Evolutionary conservation across 371 early-diverging fungal species (phyloP), one percentile per base, ranked within the genome.

Genomic region (Mucor racemosus): DNA sequence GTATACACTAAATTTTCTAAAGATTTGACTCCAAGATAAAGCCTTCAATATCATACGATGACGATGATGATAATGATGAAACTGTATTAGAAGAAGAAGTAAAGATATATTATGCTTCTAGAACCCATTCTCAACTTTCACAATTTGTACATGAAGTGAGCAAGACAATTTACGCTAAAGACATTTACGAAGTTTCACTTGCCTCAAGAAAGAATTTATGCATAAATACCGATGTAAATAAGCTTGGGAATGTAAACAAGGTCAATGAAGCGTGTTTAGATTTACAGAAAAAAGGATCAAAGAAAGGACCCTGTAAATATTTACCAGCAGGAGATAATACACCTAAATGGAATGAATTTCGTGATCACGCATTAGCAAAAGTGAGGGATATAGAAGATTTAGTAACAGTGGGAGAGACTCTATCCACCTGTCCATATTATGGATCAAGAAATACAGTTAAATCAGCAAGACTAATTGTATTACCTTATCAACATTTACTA

Each of bases 71-170:
- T 0, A 19, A 75, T 3, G 75, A 75, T 7, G 82, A 77, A 19
- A 74, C 84, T 9, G 73, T 79, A 26, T 81, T 79, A 9, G 33
- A 63, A 36, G 11, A 58, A 17, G 40, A 66, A 38, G 64, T 41
- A 41, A 58, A 64, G 84, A 89, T 95, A 11, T 88, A 85, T 67
- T 95, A 93, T 71, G 89, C 91, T 26, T 95, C 95, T 11, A 86
- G 95, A 57, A 95, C 98, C 15, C 99, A 98, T 76, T 96, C 96
- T 5, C 99, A 99, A 76, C 76, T 99, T 9, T 81, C 90, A 13
- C 99, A 99, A 68, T 93, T 98, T 67, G 83, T 98, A 0, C 78
- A 85, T 53, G 97, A 99, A 75, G 68, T 98, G 2, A 85, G 88
- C 70, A 95, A 91, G 69, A 97, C 99, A 4, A 67, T 65, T 6